Percentiles rank a stretch among this genome's conserved stretches.
Evolutionary conservation across 2,329 filamentous ascomycete genomes (phyloP).

Genomic region (Clarireedia monteithiana): DNA sequence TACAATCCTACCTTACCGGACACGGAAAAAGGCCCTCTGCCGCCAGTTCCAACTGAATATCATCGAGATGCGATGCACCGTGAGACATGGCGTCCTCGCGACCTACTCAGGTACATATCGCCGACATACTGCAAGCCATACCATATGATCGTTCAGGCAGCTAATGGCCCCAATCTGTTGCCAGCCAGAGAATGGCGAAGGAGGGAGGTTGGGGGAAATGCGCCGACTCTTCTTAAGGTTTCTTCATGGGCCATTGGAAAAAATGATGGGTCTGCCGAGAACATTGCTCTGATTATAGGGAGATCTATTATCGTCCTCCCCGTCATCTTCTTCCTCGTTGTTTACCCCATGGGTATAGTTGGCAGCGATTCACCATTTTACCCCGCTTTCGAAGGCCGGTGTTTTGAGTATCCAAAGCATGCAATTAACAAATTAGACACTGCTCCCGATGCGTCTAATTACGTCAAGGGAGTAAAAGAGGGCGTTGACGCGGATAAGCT

Average conservation of each 20-base stretch:
- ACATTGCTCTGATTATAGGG: conserved; percentile 1
- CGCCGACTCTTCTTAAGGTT: conserved; percentile 4
- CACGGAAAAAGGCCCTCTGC: conserved; percentile 1
- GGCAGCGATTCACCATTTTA: not conserved
- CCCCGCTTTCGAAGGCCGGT: conserved; percentile 1
- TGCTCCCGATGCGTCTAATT: not conserved
- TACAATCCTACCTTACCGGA: conserved; percentile 5
- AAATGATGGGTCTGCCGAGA: not conserved
- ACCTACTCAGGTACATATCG: conserved; percentile 9
- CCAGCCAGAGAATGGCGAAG: conserved; percentile 7
- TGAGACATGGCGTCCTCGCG: conserved; percentile 9
- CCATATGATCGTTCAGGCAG: conserved; percentile 9
- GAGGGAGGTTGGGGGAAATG: conserved; percentile 2
- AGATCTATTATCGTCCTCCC: conserved; percentile 6
- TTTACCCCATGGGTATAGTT: not conserved
- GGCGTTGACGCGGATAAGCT: conserved; percentile 1
- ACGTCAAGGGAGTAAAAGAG: not conserved
- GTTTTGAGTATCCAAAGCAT: conserved; percentile 12
- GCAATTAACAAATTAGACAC: conserved; percentile 7
- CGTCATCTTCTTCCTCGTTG: conserved; percentile 2
- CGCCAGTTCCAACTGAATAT: conserved; percentile 1
- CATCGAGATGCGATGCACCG: conserved; percentile 7
- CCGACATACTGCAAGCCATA: conserved; percentile 8
- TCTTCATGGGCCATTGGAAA: conserved; percentile 10
- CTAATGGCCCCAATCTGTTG: not conserved